phyloP scores from a whole-genome alignment of 2,329 filamentous ascomycete genomes.

The Mariannaea elegans region DNA sequence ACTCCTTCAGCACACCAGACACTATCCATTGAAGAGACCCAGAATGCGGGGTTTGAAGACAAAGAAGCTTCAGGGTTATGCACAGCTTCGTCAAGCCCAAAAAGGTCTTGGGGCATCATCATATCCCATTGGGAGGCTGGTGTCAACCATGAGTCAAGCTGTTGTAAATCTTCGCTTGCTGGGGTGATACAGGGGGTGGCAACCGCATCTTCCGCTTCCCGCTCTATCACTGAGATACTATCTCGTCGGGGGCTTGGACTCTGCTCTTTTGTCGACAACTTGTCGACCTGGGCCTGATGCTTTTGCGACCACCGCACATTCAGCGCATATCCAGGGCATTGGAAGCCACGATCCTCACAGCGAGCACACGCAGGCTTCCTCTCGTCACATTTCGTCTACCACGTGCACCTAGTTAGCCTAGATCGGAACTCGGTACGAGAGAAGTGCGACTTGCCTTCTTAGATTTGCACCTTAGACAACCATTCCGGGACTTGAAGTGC shows the following conservation, averaged over 20 bases:
- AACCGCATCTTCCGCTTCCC: not conserved
- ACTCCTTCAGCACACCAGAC: not conserved
- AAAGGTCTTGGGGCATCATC: conserved; percentile 7
- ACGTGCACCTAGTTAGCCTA: not conserved
- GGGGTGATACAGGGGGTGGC: not conserved
- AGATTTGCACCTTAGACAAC: conserved; percentile 18
- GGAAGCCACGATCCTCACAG: conserved; percentile 29
- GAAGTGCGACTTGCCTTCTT: conserved; percentile 14
- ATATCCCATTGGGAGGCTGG: conserved; percentile 11
- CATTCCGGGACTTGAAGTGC: conserved; percentile 14
- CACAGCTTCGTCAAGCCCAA: not conserved
- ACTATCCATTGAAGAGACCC: not conserved
- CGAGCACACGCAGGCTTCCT: conserved; percentile 28
- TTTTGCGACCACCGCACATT: conserved; percentile 37
- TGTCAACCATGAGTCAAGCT: conserved; percentile 3
- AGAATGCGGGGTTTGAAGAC: not conserved
- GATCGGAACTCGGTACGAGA: not conserved
- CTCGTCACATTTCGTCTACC: conserved; percentile 35
- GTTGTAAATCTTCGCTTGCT: not conserved
- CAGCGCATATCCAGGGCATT: conserved; percentile 36
- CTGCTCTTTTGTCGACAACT: not conserved
- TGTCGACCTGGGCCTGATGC: conserved; percentile 20
- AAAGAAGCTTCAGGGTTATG: no score
- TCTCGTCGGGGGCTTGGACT: not conserved
- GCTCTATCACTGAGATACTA: not conserved